Evolutionary conservation across 2,329 filamentous ascomycete species (phyloP), one percentile per base, ranked within the genome.

Genomic region (Dendrostoma leiphaemia): DNA sequence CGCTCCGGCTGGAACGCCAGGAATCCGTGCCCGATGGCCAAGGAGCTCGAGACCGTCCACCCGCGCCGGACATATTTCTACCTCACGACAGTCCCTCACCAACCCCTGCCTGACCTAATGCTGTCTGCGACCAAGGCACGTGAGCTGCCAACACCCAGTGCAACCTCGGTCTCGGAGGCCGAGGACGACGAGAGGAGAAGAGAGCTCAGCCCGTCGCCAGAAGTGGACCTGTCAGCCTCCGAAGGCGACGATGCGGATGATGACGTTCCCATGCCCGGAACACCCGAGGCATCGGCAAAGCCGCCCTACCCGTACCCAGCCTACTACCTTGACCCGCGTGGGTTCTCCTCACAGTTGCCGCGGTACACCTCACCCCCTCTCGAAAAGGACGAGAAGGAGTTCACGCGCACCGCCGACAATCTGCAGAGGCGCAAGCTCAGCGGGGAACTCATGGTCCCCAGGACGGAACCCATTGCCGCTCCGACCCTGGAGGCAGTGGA

Each of bases 31-130:
- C 93, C 94, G 3, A 75, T 97, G 52, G 90, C 90, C 48, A 97
- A 97, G 74, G 91, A 96, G 72, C 83, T 97, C 51, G 91, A 97
- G 69, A 86, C 89, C 37, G 88, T 93, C 38, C 93, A 97, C 69
- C 94, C 94, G 19, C 89, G 93, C 67, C 90, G 94, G 71, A 92
- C 95, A 44, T 97, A 96, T 77, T 97, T 95, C 74, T 97, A 92
- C 74, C 83, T 99, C 57, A 96, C 91, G 35, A 96, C 89, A n/a
- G 88, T 82, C 65, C 85, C 89, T 44, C 90, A 88, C 66, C 90
- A 93, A 67, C 84, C 90, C 34, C 84, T 97, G 19, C 90, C 91
- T 2, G 83, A 89, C 60, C 80, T 76, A 40, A 74, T 74, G 64
- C 64, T 78, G 60, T 68, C 74, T 67, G 60, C 75, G 64, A 50